Conservation (phyloP, 2,329 filamentous ascomycete species). For the Septoria petroselini region DNA sequence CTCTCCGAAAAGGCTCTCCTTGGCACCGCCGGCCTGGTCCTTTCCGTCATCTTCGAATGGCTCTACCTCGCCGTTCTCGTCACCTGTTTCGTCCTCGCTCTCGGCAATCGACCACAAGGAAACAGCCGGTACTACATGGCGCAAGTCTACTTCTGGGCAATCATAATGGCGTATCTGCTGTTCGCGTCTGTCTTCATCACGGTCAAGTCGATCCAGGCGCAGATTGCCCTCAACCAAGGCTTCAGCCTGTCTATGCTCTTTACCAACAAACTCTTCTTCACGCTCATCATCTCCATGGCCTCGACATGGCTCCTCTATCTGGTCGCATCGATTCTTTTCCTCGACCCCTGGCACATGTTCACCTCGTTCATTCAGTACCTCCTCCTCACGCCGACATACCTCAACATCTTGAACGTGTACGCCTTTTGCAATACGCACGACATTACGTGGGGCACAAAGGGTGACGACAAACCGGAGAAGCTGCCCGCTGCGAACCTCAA, state of each 20-base stretch:
- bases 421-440: conserved; percentile 98
- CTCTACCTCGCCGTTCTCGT: conserved; percentile 87
- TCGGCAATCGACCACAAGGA: conserved; percentile 92
- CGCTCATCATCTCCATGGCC: conserved; percentile 84
- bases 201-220: conserved; percentile 73
- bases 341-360: conserved; percentile 99
- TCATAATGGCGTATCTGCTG: conserved; percentile 92
- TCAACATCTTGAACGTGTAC: conserved; percentile 98
- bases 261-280: conserved; percentile 85
- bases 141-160: conserved; percentile 97
- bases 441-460: conserved; percentile 97
- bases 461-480: conserved; percentile 91
- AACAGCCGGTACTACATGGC: conserved; percentile 91
- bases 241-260: conserved; percentile 75
- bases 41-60: conserved; percentile 93
- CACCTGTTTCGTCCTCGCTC: conserved; percentile 88
- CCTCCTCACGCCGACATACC: conserved; percentile 90
- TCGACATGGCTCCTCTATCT: conserved; percentile 95
- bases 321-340: conserved; percentile 84
- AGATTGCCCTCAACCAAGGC: conserved; percentile 58
- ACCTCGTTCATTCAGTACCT: conserved; percentile 93
- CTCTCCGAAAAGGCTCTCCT: conserved; percentile 68
- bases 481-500: conserved; percentile 85
- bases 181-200: conserved; percentile 96
- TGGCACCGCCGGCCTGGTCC: conserved; percentile 70